These are phyloP conservation scores for Dictyophora rubrovolvata DNA, from an alignment of 768 basidiomycete genomes.

Conservation along the genomic window DNA sequence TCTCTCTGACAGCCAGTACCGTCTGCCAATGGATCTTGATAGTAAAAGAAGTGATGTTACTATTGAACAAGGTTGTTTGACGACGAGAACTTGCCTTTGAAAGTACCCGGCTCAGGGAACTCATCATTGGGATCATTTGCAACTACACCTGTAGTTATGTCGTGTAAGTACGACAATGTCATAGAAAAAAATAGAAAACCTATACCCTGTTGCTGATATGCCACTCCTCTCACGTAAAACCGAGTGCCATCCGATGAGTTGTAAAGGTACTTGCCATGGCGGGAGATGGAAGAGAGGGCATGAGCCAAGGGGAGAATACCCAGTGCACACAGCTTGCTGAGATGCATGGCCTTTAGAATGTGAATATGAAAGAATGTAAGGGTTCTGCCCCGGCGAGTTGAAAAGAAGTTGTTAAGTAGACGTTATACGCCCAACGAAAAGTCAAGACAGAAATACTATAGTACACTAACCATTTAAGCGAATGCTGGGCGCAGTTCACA, in stretches of 20 bases:
- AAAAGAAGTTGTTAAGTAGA: too few species aligned
- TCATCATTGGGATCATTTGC: constrained; percentile 41
- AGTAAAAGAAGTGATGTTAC: neutral
- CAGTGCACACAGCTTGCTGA: too few species aligned
- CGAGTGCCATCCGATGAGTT: constrained; percentile 51
- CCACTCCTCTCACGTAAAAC: constrained; percentile 84
- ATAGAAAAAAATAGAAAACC: neutral
- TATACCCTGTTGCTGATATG: constrained; percentile 75
- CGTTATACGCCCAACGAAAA: too few species aligned
- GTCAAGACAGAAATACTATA: too few species aligned
- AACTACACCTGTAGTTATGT: constrained; percentile 22
- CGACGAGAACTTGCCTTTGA: constrained; percentile 24
- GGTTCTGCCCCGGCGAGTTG: too few species aligned
- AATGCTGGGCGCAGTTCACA: too few species aligned
- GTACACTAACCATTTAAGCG: too few species aligned
- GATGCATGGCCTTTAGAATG: too few species aligned
- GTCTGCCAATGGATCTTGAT: constrained; percentile 60
- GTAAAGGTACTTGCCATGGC: constrained; percentile 75
- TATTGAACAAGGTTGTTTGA: neutral
- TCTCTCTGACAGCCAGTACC: constrained; percentile 64
- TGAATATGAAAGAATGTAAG: too few species aligned
- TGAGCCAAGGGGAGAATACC: constrained; percentile 21
- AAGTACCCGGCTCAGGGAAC: constrained; percentile 66
- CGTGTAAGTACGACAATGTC: neutral
- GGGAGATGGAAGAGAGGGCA: constrained; percentile 61